Evolutionary conservation across 805 yeast genomes (phyloP), one percentile per base, ranked within the genome.

Genomic region (Pichia cephalocereana): DNA sequence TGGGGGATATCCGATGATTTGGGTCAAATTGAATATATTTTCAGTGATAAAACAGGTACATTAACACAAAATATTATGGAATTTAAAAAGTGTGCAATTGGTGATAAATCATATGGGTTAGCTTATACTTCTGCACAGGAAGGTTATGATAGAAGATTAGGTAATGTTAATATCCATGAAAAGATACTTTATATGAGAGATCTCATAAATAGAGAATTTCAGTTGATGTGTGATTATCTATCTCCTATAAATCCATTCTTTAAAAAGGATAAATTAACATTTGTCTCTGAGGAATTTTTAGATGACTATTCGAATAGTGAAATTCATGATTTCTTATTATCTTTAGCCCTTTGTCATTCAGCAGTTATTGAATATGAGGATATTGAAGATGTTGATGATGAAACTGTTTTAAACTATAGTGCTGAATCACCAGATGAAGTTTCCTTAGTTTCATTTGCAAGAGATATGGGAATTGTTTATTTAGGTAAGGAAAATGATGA

Each of bases 371-470:
- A 52, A 37, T 38, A 43, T 23, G 19, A 43, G 17, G 19, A 37
- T 17, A 38, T 48, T 26, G 52, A 50, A 19, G 36, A 44, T 14
- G 17, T n/a, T 17, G 69, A 67, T 43, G 60, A 59, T 3, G 64
- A 66, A 9, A 76, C 74, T 18, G 59, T 64, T 34, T 61, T 79
- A 40, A 71, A 71, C 30, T 82, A 78, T 66, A 82, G 83, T 57
- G 90, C 91, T 1, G 90, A 85, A 59, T 82, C 89, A 9, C 95
- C 95, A 0, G 95, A 85, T 67, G 95, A 85, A 62, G 79, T 83
- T 40, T 90, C 93, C 0, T 70, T 85, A 46, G 91, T 86, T n/a
- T 70, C 83, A 2, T 82, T 77, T 42, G 91, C 91, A 1, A 69
- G 86, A 45, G 91, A 83, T 60, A 56, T 84, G 31, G 95, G 95